phyloP scores from a whole-genome alignment of 495 filamentous ascomycete species.

The Penicillium flavigenum region DNA sequence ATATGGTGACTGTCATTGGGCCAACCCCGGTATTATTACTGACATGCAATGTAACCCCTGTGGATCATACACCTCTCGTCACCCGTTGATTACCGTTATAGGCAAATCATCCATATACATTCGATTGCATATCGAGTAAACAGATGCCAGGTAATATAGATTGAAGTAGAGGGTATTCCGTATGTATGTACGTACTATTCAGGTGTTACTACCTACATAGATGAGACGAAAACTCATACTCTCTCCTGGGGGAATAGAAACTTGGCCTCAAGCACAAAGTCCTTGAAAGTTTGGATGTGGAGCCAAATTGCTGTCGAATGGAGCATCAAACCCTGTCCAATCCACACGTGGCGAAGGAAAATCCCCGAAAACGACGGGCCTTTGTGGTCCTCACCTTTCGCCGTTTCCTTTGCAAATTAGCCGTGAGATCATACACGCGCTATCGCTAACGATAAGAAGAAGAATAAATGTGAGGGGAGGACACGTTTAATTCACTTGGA shows the following conservation, averaged over 20 bases:
- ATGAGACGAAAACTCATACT: neutral
- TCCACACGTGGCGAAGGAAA: neutral
- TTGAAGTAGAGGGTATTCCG: neutral
- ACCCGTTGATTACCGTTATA: neutral
- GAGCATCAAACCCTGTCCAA: neutral
- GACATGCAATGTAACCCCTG: neutral
- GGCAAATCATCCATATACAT: neutral
- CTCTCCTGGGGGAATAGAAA: too few relatives aligned
- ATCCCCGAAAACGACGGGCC: neutral
- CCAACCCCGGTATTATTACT: neutral
- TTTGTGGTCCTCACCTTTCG: neutral
- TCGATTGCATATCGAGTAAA: neutral
- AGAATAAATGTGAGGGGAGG: too few relatives aligned
- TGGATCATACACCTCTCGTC: neutral
- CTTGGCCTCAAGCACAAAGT: neutral
- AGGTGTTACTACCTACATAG: too few relatives aligned
- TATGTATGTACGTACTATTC: too few relatives aligned
- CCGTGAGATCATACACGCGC: neutral
- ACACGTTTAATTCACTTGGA: neutral
- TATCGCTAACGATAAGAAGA: neutral
- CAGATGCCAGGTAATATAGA: neutral
- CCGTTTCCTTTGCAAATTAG: neutral
- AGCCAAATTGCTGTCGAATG: neutral
- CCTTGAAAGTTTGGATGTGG: neutral
- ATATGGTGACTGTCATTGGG: neutral